Percentiles rank a stretch among this genome's conserved stretches.
Conservation (phyloP, 345 rosid genomes). For the Chamaenerion angustifolium region DNA sequence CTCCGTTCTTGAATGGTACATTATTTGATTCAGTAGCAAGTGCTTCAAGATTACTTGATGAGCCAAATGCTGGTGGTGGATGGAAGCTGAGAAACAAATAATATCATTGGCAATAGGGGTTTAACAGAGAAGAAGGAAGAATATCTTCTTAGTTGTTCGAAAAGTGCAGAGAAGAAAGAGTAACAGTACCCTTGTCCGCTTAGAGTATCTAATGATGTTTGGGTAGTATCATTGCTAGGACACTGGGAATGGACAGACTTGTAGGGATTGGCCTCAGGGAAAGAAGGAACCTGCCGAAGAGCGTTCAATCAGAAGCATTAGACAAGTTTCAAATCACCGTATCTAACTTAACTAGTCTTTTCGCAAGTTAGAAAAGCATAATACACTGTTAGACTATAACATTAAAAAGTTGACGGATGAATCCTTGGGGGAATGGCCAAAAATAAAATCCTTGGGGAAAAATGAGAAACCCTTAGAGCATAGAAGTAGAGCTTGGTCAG, state of each 20-base stretch:
- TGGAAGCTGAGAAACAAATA: slow-evolving; percentile 53
- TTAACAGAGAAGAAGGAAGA: neutral
- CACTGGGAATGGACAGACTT: slow-evolving; percentile 23
- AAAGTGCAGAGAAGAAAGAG: neutral
- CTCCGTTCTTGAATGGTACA: slow-evolving; percentile 38
- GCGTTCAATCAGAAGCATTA: slow-evolving; percentile 7
- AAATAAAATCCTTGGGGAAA: neutral
- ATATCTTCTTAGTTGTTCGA: neutral
- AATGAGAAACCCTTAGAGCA: neutral
- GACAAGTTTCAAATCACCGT: neutral
- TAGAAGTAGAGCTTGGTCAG: neutral
- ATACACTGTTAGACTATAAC: neutral
- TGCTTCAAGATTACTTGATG: slow-evolving; percentile 89
- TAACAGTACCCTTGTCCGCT: slow-evolving; percentile 36
- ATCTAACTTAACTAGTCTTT: neutral
- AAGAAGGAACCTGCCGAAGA: slow-evolving; percentile 49
- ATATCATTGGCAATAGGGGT: slow-evolving; percentile 8
- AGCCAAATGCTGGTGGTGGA: slow-evolving; percentile 98
- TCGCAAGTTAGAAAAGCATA: too few species aligned
- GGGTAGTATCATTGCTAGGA: slow-evolving; percentile 13
- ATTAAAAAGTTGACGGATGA: neutral
- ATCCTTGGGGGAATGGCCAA: neutral
- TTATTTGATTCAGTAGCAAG: slow-evolving; percentile 57
- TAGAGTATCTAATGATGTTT: slow-evolving; percentile 17
- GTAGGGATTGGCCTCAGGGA: slow-evolving; percentile 29